Evolutionary conservation across 163 green algal genomes (phyloP), one percentile per base, ranked within the genome.

Genomic region (Chlamydomonas reinhardtii): DNA sequence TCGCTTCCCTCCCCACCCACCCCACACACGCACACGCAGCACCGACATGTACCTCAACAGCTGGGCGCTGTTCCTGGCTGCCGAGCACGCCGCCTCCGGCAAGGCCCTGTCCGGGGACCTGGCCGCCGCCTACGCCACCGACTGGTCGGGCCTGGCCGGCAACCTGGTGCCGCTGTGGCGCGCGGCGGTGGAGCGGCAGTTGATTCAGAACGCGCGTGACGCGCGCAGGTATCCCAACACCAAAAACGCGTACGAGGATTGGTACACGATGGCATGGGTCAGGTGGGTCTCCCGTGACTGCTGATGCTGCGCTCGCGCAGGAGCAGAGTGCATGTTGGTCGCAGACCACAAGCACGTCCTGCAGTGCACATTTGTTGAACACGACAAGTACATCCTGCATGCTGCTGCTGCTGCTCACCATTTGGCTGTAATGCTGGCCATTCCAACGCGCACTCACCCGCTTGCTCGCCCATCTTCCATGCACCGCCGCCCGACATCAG

Each of bases 181-280:
- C 25, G 71, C 62, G 31, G 87, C 83, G 19, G 37, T 92, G 22
- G 72, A 59, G 56, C 29, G 5, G 6, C 82, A 92, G 86, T 22
- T 92, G 2, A 73, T 91, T 25, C 16, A 37, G 22, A 88, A 93
- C 56, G 90, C 88, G 2, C 12, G 56, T 0, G 32, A 85, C 32
- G 77, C 88, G 15, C 77, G 88, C 14, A 15, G 8, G 48, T 52
- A 43, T 32, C 6, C 29, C 17, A 74, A 83, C 73, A 11, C 1
- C 19, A 22, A 64, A 22, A 4, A 1, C 11, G 54, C 31, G 4
- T 94, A 90, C 80, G n/a, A 34, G 17, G 89, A 92, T 72, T 76
- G 85, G 35, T 43, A 89, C 48, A 80, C 82, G 16, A 74, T 94
- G 19, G 87, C 86, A 0, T 94, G 90, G 90, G 85, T 62, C 0